These are phyloP conservation scores for Calonectria honghensis DNA, from an alignment of 2,329 filamentous ascomycete genomes.

Conservation along the genomic window DNA sequence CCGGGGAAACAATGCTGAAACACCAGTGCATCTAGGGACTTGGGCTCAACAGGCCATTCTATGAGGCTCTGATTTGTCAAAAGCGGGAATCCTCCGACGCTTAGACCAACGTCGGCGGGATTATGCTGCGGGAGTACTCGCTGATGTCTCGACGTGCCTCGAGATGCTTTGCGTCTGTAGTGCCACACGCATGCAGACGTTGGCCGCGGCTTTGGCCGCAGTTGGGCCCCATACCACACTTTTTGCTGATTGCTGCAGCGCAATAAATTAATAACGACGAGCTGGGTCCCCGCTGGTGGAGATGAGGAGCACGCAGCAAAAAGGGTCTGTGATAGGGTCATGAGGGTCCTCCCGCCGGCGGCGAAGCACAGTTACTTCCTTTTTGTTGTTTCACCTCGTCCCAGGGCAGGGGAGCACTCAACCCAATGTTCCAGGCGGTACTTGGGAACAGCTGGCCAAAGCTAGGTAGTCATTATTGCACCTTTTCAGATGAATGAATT, in stretches of 20 bases:
- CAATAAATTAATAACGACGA: slow-evolving; percentile 24
- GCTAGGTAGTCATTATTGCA: slow-evolving; percentile 26
- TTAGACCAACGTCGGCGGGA: slow-evolving; percentile 11
- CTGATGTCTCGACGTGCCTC: slow-evolving; percentile 16
- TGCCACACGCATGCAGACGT: slow-evolving; percentile 6
- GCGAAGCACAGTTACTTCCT: slow-evolving; percentile 31
- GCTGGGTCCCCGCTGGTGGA: slow-evolving; percentile 19
- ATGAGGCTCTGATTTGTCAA: slow-evolving; percentile 40
- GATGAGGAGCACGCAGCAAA: slow-evolving; percentile 35
- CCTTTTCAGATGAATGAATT: slow-evolving; percentile 40
- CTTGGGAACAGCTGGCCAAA: slow-evolving; percentile 42
- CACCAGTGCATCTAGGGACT: slow-evolving; percentile 32
- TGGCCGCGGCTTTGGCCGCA: slow-evolving; percentile 25
- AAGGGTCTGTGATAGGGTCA: slow-evolving; percentile 24
- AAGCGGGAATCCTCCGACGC: slow-evolving; percentile 26
- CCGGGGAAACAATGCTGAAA: slow-evolving; percentile 50
- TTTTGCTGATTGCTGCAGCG: slow-evolving; percentile 4
- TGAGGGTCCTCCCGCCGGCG: slow-evolving; percentile 23
- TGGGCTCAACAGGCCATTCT: slow-evolving; percentile 43
- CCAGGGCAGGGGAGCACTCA: slow-evolving; percentile 33
- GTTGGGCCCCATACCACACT: slow-evolving; percentile 24
- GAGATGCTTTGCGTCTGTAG: slow-evolving; percentile 18
- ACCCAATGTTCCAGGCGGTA: slow-evolving; percentile 34
- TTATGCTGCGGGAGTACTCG: slow-evolving; percentile 14
- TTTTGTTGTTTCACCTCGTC: slow-evolving; percentile 49